Conservation (phyloP, 306 rosid species). For the Cicer yamashitae region DNA sequence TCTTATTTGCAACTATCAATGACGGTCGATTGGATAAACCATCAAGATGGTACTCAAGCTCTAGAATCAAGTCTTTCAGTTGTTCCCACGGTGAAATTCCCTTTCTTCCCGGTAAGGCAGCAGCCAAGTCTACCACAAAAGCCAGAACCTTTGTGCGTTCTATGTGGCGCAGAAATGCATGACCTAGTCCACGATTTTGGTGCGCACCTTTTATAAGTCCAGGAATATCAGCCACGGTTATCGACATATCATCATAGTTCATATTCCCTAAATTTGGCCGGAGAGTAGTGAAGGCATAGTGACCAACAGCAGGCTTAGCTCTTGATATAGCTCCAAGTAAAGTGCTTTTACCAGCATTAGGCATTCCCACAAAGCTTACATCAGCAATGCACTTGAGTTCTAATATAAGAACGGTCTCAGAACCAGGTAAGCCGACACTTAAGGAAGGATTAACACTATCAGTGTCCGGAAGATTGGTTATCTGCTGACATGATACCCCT, state of each 20-base stretch:
- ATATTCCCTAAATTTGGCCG: slow-evolving; percentile 91
- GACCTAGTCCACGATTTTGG: slow-evolving; percentile 85
- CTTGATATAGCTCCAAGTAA: slow-evolving; percentile 86
- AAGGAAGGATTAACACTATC: slow-evolving; percentile 53
- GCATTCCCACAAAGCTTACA: slow-evolving; percentile 95
- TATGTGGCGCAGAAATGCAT: slow-evolving; percentile 89
- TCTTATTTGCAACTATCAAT: slow-evolving; percentile 86
- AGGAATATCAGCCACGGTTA: slow-evolving; percentile 92
- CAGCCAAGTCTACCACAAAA: slow-evolving; percentile 85
- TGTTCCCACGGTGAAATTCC: slow-evolving; percentile 96
- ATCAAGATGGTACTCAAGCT: slow-evolving; percentile 85
- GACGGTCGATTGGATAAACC: slow-evolving; percentile 84
- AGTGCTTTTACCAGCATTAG: slow-evolving; percentile 98
- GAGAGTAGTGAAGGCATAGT: slow-evolving; percentile 92
- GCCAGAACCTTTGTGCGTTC: slow-evolving; percentile 91
- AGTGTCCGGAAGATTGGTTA: slow-evolving; percentile 38
- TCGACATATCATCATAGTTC: slow-evolving; percentile 80
- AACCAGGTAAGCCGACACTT: slow-evolving; percentile 64
- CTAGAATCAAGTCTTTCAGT: slow-evolving; percentile 70
- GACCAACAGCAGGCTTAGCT: slow-evolving; percentile 83
- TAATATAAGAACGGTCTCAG: slow-evolving; percentile 72
- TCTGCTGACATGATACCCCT: slow-evolving; percentile 37
- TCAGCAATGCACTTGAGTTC: slow-evolving; percentile 95
- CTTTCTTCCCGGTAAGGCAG: slow-evolving; percentile 75
- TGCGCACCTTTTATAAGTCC: slow-evolving; percentile 96